Conservation (phyloP, 768 basidiomycete genomes). For the Leccinum barrowsii region DNA sequence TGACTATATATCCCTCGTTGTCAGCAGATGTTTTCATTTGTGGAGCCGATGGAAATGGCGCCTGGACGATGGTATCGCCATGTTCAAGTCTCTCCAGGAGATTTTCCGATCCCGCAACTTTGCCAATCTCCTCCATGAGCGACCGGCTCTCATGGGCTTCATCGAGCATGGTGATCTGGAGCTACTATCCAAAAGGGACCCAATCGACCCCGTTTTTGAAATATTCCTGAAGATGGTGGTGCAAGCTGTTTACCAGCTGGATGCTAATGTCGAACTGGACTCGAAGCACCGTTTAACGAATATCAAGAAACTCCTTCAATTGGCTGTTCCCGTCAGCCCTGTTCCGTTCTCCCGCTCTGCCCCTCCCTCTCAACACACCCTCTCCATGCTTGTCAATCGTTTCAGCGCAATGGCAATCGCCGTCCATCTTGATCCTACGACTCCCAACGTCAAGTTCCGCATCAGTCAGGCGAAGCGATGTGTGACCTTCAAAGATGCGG, state of each 20-base stretch:
- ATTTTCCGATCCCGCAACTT: conserved; percentile 79
- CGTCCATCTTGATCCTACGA: conserved; percentile 60
- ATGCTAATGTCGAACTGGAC: conserved; percentile 33
- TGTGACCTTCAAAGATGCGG: conserved; percentile 62
- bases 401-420: conserved; percentile 70
- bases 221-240: conserved; percentile 79
- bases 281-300: conserved; percentile 38
- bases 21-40: conserved; percentile 71
- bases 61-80: conserved; percentile 48
- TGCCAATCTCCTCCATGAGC: conserved; percentile 61
- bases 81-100: conserved; percentile 63
- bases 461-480: conserved; percentile 66
- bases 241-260: conserved; percentile 41
- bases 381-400: conserved; percentile 81
- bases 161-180: conserved; percentile 52
- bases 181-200: conserved; percentile 47
- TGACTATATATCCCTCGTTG: conserved; percentile 64
- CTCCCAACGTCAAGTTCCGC: conserved; percentile 45
- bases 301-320: conserved; percentile 65
- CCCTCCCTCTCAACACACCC: conserved; percentile 49
- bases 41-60: conserved; percentile 77
- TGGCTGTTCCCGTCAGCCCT: conserved; percentile 68
- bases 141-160: conserved; percentile 69
- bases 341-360: conserved; percentile 57
- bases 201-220: conserved; percentile 69